Conservation (phyloP, 75 land plant species). For the Cunninghamia lanceolata region DNA sequence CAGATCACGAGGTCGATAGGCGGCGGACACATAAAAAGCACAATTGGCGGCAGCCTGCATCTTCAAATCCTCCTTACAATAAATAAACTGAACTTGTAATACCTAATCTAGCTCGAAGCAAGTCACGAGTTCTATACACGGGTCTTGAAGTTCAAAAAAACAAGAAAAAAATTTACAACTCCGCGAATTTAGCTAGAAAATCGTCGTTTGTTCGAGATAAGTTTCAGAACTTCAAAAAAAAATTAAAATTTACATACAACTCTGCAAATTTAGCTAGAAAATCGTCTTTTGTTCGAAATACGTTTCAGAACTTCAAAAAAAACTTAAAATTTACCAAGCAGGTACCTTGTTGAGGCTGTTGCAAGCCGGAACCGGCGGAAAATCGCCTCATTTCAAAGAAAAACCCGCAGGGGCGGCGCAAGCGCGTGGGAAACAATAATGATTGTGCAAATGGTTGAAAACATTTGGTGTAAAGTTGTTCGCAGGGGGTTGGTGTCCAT, state of each 20-base stretch:
- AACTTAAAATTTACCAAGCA: background rate
- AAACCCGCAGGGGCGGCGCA: background rate
- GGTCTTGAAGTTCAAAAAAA: background rate
- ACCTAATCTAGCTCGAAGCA: background rate
- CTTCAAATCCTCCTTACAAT: background rate
- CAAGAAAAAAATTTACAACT: background rate
- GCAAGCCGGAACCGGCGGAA: background rate
- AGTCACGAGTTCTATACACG: background rate
- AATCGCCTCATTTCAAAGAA: background rate
- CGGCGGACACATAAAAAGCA: background rate
- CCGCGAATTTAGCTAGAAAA: background rate
- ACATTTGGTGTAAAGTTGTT: background rate
- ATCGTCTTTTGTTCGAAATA: background rate
- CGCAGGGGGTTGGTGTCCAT: background rate
- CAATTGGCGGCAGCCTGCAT: background rate
- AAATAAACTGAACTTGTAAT: background rate
- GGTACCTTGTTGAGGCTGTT: background rate
- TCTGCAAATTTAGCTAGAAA: too few relatives aligned
- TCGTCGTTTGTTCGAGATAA: background rate
- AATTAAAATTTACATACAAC: background rate
- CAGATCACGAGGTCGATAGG: background rate
- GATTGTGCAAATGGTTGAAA: background rate
- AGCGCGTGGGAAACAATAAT: background rate
- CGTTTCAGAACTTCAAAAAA: too few relatives aligned
- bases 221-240: background rate